These are phyloP conservation scores for Pseudogymnoascus sp. DNA, from an alignment of 2,329 filamentous ascomycete species.

Conservation along the genomic window DNA sequence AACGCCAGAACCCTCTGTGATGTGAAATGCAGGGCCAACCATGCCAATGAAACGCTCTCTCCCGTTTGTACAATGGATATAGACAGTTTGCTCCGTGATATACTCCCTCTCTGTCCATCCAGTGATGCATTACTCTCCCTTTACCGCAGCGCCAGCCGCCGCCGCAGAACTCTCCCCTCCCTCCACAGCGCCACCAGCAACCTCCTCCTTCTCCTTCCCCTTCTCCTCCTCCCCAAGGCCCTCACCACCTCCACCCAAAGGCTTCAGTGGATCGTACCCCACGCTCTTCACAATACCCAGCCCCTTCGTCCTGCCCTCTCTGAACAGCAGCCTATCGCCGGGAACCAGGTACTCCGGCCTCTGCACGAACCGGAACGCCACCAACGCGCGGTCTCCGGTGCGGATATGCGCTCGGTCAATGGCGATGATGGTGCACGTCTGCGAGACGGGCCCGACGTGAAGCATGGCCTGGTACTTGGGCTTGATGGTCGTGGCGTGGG, in stretches of 20 bases:
- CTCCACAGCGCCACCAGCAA: conserved; percentile 2
- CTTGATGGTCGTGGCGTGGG: conserved; percentile 94
- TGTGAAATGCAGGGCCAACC: neutral
- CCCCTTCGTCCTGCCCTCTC: conserved; percentile 91
- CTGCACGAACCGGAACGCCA: conserved; percentile 92
- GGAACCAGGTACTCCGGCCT: conserved; percentile 85
- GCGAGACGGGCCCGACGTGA: conserved; percentile 87
- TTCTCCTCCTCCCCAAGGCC: conserved; percentile 6
- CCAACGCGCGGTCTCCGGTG: conserved; percentile 86
- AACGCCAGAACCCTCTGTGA: neutral
- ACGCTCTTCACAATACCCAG: conserved; percentile 88
- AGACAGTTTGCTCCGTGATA: neutral
- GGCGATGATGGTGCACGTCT: conserved; percentile 95
- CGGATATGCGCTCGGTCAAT: conserved; percentile 94
- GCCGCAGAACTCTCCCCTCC: neutral
- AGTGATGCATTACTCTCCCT: neutral
- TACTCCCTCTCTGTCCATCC: neutral
- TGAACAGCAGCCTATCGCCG: conserved; percentile 84
- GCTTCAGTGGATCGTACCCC: conserved; percentile 68
- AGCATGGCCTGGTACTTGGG: conserved; percentile 97
- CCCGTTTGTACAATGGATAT: neutral
- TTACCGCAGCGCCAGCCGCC: neutral
- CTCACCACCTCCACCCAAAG: conserved; percentile 30
- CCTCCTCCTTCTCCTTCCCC: neutral
- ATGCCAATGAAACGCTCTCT: neutral